Base-by-base conservation (phyloP, 345 rosid species). In the Ailanthus altissimus region DNA sequence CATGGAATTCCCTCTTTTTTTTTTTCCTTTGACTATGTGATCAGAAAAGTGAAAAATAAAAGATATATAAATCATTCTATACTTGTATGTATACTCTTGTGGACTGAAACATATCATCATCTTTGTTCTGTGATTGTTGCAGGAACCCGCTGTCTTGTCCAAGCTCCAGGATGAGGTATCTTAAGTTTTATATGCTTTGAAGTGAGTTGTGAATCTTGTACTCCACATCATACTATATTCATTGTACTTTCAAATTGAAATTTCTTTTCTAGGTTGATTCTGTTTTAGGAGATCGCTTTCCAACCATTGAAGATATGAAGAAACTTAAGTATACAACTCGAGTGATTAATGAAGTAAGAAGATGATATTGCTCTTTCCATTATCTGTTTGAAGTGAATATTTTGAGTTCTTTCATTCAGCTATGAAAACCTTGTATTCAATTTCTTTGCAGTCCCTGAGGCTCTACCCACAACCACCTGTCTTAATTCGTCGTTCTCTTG, bases 381-480 rank as follows among this genome's bases (percentile, higher is more conserved):
- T 46, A 23, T 70, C 76, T 76, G 20, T 36, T 67, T 61, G 18
- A 13, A 59, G n/a, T 23, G 32, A 25, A 72, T 67, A 15, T 36
- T 42, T 46, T 81, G 5, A 43, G 57, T 70, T 38, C 16, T 53
- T 73, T 26, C 72, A 36, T 32, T 46, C 46, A 56, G 38, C 5
- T n/a, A 73, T 36, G 66, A 28, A 32, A 67, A 79, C 46, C 38
- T 76, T 59, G 67, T 79, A 40, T 76, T 58, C 54, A 67, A 58
- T 38, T n/a, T 78, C 71, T 84, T 59, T 84, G 84, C 83, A 95
- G 97, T 91, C 97, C 60, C 75, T 95, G 86, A 86, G 99, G 85
- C 87, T 95, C 72, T 95, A 93, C 80, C 99, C 99, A 57, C 99
- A 95, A 76, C 99, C 99, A 70, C 99, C 99, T 20, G 98, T 95